Evolutionary conservation across 2,329 filamentous ascomycete species (phyloP), one percentile per base, ranked within the genome.

Genomic region (Aspergillus fischeri): DNA sequence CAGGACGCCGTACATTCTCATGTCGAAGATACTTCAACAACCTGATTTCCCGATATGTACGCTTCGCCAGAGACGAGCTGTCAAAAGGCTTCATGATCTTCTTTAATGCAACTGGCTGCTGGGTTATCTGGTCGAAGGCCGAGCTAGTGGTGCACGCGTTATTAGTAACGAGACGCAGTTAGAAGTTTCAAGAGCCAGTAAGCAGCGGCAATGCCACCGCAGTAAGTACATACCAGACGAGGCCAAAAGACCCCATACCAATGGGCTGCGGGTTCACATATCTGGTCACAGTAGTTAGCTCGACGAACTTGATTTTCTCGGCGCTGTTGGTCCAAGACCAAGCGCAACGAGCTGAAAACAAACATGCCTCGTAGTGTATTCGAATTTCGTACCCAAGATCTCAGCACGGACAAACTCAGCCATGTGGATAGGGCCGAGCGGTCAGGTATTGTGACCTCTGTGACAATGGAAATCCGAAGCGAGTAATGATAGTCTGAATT

Each of bases 71-170:
- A 55, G 97, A 92, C 1, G 94, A 91, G 17, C 93, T 99, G 82
- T 92, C 96, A 79, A 99, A 99, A 7, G 94, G 94, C 82, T 97
- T 97, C 93, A 99, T 97, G 73, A 99, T 99, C 85, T 99, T 99
- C 84, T 99, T 99, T 75, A 99, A 92, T 57, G 94, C 94, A 60
- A 99, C 94, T 77, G 92, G 91, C 77, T 97, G 92, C 74, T 86
- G 90, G 57, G 93, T 97, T 76, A 99, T 91, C 80, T 97, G 92
- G 77, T 99, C 94, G 79, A 92, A 92, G 55, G 94, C 94, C 63
- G 94, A 97, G 79, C 93, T 97, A 32, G 47, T 45, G 38, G 56
- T 48, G 42, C 45, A 51, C 53, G 14, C 32, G 2, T 35, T 35
- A 7, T 38, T 38, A 38, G 14, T 38, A 17, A 17, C 14, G 14